Evolutionary conservation across 371 early-diverging fungal genomes (phyloP).

Genomic region (Mucor mucedo): DNA sequence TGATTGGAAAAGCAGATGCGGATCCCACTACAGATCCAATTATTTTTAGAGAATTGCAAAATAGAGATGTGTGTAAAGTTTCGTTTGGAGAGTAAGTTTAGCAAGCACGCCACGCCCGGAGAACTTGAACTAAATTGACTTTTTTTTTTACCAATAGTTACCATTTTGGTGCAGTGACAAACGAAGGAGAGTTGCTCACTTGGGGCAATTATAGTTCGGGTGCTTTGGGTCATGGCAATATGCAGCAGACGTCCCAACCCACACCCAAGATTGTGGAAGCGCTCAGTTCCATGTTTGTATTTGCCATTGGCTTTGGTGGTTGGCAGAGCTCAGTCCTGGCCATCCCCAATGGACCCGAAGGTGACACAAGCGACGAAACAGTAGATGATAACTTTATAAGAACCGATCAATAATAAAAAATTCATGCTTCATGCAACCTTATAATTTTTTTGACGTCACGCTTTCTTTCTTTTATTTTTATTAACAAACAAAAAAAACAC

Average conservation of each 20-base stretch:
- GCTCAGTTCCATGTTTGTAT: slow-evolving; percentile 27
- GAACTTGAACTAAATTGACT: neutral
- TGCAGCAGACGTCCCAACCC: neutral
- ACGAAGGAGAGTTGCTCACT: slow-evolving; percentile 41
- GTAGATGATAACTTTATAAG: neutral
- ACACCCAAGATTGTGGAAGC: slow-evolving; percentile 16
- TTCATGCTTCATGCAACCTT: neutral
- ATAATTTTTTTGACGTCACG: neutral
- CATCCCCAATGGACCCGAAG: slow-evolving; percentile 3
- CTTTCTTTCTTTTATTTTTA: too few relatives aligned
- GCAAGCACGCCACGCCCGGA: neutral
- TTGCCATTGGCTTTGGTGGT: slow-evolving; percentile 42
- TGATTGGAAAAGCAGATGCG: slow-evolving; percentile 21
- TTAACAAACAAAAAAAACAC: neutral
- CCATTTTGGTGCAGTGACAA: slow-evolving; percentile 52
- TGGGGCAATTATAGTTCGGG: slow-evolving; percentile 48
- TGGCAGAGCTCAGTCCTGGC: slow-evolving; percentile 39
- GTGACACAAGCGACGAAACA: neutral
- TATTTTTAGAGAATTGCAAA: slow-evolving; percentile 8
- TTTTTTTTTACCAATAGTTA: slow-evolving; percentile 26
- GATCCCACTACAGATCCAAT: slow-evolving; percentile 7
- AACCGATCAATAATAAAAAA: neutral
- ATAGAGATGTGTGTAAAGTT: slow-evolving; percentile 25
- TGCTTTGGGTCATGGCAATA: slow-evolving; percentile 45
- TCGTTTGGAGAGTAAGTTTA: slow-evolving; percentile 35